A percentile compares a stretch with the other conserved stretches of the same genome.
Conservation (phyloP, 129 eudicot species). For the Flaveria linearis region DNA sequence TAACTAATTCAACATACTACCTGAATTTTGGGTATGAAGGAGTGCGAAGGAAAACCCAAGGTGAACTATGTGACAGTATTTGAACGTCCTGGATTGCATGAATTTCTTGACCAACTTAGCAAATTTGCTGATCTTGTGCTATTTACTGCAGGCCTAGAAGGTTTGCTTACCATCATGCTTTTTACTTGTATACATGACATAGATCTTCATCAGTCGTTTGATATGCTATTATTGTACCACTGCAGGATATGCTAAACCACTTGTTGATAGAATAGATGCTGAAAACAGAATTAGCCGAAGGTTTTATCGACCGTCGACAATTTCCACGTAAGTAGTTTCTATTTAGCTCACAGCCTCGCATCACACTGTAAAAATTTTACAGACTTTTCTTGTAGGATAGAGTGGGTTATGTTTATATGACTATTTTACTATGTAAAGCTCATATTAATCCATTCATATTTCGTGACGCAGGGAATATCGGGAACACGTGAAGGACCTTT, state of each 20-base stretch:
- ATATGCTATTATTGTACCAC: conserved; percentile 19
- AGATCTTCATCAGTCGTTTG: conserved; percentile 24
- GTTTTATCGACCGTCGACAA: conserved; percentile 90
- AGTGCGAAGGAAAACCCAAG: conserved; percentile 83
- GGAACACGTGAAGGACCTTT: conserved; percentile 94
- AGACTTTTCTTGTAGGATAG: background rate
- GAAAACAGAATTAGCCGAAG: conserved; percentile 65
- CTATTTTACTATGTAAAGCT: background rate
- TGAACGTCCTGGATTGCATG: conserved; percentile 96
- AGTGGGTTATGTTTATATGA: background rate
- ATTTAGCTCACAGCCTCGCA: conserved; percentile 2
- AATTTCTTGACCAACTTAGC: conserved; percentile 76
- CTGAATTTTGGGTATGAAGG: conserved; percentile 46
- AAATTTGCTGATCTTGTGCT: conserved; percentile 91
- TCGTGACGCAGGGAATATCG: conserved; percentile 71
- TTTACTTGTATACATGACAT: conserved; percentile 11
- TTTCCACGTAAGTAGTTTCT: conserved; percentile 74
- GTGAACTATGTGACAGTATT: conserved; percentile 96
- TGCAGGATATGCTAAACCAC: conserved; percentile 98
- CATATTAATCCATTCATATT: background rate
- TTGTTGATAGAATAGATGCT: conserved; percentile 89
- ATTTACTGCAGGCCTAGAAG: conserved; percentile 99
- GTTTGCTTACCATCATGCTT: conserved; percentile 37
- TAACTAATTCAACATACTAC: conserved; percentile 21
- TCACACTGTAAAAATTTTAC: background rate